Evolutionary conservation across 1,284 basidiomycete species (phyloP).

Genomic region (Filobasidium uniguttulatum): DNA sequence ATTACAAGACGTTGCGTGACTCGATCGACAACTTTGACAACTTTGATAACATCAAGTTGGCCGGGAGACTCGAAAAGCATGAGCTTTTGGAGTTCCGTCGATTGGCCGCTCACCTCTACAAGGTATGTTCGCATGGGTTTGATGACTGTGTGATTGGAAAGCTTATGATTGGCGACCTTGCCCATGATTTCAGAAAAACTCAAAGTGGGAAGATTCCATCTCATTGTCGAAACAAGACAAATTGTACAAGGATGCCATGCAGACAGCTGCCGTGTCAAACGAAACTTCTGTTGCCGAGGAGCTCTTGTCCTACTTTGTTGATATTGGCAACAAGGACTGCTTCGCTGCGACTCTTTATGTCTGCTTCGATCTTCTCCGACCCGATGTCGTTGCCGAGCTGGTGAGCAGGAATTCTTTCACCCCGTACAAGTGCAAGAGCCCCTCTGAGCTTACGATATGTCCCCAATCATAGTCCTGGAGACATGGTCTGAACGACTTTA

Average conservation of each 20-base stretch:
- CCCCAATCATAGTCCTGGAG: slow-evolving; percentile 54
- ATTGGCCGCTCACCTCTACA: slow-evolving; percentile 88
- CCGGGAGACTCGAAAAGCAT: slow-evolving; percentile 74
- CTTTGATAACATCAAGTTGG: slow-evolving; percentile 84
- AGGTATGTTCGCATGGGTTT: slow-evolving; percentile 47
- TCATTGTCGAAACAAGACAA: slow-evolving; percentile 89
- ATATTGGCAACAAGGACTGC: slow-evolving; percentile 96
- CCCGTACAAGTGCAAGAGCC: not conserved
- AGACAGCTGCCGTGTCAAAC: slow-evolving; percentile 73
- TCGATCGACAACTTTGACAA: slow-evolving; percentile 96
- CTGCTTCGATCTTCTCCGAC: slow-evolving; percentile 82
- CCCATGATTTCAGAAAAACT: slow-evolving; percentile 60
- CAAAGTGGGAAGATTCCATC: slow-evolving; percentile 88
- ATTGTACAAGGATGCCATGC: slow-evolving; percentile 88
- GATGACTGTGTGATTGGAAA: not conserved
- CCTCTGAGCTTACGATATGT: not conserved
- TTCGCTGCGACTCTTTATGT: slow-evolving; percentile 81
- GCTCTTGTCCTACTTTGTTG: slow-evolving; percentile 81
- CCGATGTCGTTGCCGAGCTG: slow-evolving; percentile 85
- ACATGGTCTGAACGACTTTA: slow-evolving; percentile 86
- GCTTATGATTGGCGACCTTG: not conserved
- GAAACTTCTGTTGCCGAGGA: slow-evolving; percentile 83
- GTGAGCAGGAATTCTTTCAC: slow-evolving; percentile 14
- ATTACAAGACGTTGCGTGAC: slow-evolving; percentile 89
- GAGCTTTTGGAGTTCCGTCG: slow-evolving; percentile 90